Base-by-base conservation (phyloP, 164 flowering plant species). In the Houttuynia cordata region DNA sequence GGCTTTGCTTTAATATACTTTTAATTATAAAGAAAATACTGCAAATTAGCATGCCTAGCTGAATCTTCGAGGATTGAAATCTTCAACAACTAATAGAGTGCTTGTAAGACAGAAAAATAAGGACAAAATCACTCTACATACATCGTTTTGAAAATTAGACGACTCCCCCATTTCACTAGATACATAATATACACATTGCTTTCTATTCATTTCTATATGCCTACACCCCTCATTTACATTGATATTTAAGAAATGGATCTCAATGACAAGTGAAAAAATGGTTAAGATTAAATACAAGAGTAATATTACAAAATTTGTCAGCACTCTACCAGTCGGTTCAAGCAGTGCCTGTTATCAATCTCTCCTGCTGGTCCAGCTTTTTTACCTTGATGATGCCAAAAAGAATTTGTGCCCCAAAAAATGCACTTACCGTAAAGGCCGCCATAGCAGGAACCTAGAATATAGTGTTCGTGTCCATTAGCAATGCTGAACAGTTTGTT, bases 341-440 rank as follows among this genome's bases (percentile, higher is more conserved):
- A 54, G 99, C 97, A 59, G 94, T 90, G 69, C 99, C 99, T 51
- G 92, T 93, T 52, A 90, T 84, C 69, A 93, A 67, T 67, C 71
- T 82, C 73, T 90, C 97, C 64, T 75, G 85, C 70, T 84, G 81
- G 71, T 93, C 99, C 55, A 93, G 68, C 47, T 74, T 93, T 73
- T 82, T 90, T 40, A 90, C 94, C 76, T 90, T 93, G 58, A 88
- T 68, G 64, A 90, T 47, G 49, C 97, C 97, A 54, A 93, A 57
- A 41, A 93, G 85, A 60, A 88, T 81, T 83, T 90, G 90, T 56
- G 78, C 60, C 51, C 91, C 75, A 61, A 93, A 93, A 69, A 79
- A 79, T 58, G 88, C 86, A 69, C 81, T 86, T n/a, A 80, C 0
- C 20, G 65, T 60, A 67, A 74, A 93, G 60, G 86, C 88, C 24